Percentiles rank a stretch among this genome's conserved stretches.
phyloP scores from a whole-genome alignment of 805 yeast species.

The Pichia kluyveri region DNA sequence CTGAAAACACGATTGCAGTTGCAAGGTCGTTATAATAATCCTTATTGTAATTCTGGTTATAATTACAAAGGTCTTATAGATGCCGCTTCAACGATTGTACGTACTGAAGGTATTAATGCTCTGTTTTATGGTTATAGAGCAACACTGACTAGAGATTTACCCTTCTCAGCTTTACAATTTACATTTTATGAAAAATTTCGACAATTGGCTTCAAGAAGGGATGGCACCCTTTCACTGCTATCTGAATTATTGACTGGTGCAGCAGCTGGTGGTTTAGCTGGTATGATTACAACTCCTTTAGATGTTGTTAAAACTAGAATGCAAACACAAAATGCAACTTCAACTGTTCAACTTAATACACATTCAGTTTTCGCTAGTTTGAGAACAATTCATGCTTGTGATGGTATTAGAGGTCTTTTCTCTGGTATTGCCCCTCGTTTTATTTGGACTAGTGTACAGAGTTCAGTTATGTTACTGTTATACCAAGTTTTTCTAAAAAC shows the following conservation, averaged over 20 bases:
- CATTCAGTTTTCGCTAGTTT: conserved; percentile 45
- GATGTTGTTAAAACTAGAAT: conserved; percentile 89
- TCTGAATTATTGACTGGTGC: conserved; percentile 85
- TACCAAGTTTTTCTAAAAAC: conserved; percentile 70
- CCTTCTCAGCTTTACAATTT: conserved; percentile 92
- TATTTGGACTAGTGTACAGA: conserved; percentile 93
- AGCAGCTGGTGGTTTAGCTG: conserved; percentile 91
- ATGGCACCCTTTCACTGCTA: conserved; percentile 33
- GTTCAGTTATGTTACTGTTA: conserved; percentile 84
- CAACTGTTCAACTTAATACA: conserved; percentile 23
- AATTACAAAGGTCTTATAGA: conserved; percentile 69
- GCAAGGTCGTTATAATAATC: conserved; percentile 82
- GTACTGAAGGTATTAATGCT: conserved; percentile 65
- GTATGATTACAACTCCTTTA: conserved; percentile 78
- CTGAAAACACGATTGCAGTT: conserved; percentile 86
- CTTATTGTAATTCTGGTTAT: conserved; percentile 72
- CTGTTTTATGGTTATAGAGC: conserved; percentile 91
- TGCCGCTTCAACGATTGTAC: conserved; percentile 58
- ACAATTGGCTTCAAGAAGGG: conserved; percentile 38
- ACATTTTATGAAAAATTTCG: conserved; percentile 88
- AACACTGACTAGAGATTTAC: conserved; percentile 84
- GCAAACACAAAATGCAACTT: conserved; percentile 61
- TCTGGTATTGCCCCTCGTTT: conserved; percentile 95
- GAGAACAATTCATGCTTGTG: conserved; percentile 49
- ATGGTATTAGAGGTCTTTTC: conserved; percentile 75